These are phyloP conservation scores for Leishmania gerbilli DNA, from an alignment of 208 protist species.

Conservation along the genomic window DNA sequence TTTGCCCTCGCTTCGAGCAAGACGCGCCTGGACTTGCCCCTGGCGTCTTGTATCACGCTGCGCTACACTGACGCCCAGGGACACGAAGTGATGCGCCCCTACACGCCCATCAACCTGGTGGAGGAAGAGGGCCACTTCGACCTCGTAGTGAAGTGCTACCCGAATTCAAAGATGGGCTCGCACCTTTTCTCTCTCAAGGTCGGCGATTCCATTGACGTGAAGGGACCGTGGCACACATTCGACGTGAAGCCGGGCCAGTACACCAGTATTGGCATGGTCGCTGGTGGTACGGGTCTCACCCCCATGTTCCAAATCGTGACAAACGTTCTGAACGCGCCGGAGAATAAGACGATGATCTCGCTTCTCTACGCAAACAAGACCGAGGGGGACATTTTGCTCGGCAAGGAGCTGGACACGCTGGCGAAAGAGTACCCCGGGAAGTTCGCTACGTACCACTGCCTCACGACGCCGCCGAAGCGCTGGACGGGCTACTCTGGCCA, in stretches of 20 bases:
- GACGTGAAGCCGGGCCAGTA: slow-evolving; percentile 68
- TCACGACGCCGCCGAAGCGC: slow-evolving; percentile 50
- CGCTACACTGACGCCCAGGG: slow-evolving; percentile 60
- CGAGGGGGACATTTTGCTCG: slow-evolving; percentile 82
- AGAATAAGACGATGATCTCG: slow-evolving; percentile 64
- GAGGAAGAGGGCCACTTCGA: slow-evolving; percentile 70
- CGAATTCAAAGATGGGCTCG: slow-evolving; percentile 86
- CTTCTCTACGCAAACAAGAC: slow-evolving; percentile 84
- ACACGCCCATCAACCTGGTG: slow-evolving; percentile 70
- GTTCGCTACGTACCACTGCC: slow-evolving; percentile 76
- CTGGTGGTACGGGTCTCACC: slow-evolving; percentile 90
- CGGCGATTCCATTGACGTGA: slow-evolving; percentile 81
- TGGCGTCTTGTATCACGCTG: slow-evolving; percentile 73
- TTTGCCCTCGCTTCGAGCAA: slow-evolving; percentile 50
- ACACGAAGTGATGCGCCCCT: slow-evolving; percentile 70
- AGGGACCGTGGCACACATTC: slow-evolving; percentile 81
- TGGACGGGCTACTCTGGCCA: slow-evolving; percentile 70
- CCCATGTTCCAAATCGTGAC: slow-evolving; percentile 87
- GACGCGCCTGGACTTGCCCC: slow-evolving; percentile 41
- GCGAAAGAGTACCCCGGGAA: slow-evolving; percentile 45
- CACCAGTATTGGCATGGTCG: slow-evolving; percentile 82
- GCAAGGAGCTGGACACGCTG: slow-evolving; percentile 62
- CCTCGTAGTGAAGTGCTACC: slow-evolving; percentile 84
- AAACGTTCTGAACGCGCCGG: slow-evolving; percentile 56
- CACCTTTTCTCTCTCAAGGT: slow-evolving; percentile 83